Percentiles rank a stretch among this genome's conserved stretches.
Evolutionary conservation across 441 rosid species (phyloP).

Genomic region (Brassica balearica): DNA sequence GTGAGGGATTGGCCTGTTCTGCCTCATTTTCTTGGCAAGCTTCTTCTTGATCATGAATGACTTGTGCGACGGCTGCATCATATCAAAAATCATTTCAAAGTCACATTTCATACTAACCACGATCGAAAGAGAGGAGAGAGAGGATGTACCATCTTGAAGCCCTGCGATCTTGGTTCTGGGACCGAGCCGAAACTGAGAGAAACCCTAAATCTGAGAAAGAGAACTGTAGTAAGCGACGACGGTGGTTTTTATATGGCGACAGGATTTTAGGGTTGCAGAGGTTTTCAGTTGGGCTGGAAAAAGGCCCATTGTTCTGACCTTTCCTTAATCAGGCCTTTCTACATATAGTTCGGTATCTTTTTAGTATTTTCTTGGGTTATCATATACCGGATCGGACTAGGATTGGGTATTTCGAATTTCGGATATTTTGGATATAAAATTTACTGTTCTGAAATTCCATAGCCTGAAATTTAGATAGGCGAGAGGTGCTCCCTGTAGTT

Average conservation of each 20-base stretch:
- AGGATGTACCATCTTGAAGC: slow-evolving; percentile 37
- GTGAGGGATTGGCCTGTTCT: slow-evolving; percentile 92
- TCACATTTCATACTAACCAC: not conserved
- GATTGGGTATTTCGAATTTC: too few species aligned
- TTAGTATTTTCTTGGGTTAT: not conserved
- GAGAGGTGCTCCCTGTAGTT: too few species aligned
- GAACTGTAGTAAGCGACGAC: not conserved
- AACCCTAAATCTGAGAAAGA: slow-evolving; percentile 30
- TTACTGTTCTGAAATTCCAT: too few species aligned
- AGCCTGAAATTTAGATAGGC: too few species aligned
- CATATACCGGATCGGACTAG: too few species aligned
- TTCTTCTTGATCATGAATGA: slow-evolving; percentile 83
- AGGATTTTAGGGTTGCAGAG: slow-evolving; percentile 12
- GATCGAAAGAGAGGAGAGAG: not conserved
- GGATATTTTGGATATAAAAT: too few species aligned
- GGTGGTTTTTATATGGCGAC: not conserved
- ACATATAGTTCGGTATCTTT: not conserved
- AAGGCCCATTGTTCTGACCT: slow-evolving; percentile 15
- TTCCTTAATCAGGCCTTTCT: not conserved
- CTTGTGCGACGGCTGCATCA: slow-evolving; percentile 84
- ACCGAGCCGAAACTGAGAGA: slow-evolving; percentile 14
- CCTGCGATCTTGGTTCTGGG: slow-evolving; percentile 24
- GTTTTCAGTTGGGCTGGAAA: not conserved
- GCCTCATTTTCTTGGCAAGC: slow-evolving; percentile 94
- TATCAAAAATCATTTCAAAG: not conserved